Evolutionary conservation across 164 flowering plant genomes (phyloP).

Genomic region (Nymphaea colorata): DNA sequence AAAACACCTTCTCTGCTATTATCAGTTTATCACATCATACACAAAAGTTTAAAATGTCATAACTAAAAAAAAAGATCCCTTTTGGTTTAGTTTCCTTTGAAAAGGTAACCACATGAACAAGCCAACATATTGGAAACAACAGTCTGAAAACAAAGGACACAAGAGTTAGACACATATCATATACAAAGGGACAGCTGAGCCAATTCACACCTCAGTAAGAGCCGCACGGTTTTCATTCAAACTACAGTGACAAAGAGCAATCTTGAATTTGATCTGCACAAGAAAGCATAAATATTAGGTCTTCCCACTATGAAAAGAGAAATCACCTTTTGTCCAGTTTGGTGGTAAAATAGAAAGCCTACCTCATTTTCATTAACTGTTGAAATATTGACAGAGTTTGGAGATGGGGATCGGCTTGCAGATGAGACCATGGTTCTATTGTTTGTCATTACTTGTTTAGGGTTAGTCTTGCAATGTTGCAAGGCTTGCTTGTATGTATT

Average conservation of each 20-base stretch:
- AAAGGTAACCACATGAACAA: neutral
- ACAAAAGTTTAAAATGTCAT: neutral
- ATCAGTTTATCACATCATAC: too few species aligned
- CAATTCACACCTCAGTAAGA: constrained; percentile 50
- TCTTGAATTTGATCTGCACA: constrained; percentile 75
- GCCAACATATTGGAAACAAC: neutral
- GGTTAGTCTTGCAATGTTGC: constrained; percentile 63
- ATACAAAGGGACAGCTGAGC: neutral
- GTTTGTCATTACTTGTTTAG: constrained; percentile 46
- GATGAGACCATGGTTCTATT: constrained; percentile 53
- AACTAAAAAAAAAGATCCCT: neutral
- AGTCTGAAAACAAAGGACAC: neutral
- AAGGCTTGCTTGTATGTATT: constrained; percentile 81
- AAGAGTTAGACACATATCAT: neutral
- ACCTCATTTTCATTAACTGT: constrained; percentile 92
- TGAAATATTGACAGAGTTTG: constrained; percentile 49
- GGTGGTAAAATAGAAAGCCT: neutral
- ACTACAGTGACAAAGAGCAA: constrained; percentile 64
- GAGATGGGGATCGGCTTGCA: constrained; percentile 73
- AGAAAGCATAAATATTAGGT: neutral
- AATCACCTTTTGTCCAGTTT: neutral
- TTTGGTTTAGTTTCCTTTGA: neutral
- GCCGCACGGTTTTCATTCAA: constrained; percentile 68
- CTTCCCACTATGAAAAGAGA: neutral
- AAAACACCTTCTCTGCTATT: too few species aligned